Evolutionary conservation across 139 green algal species (phyloP), one percentile per base, ranked within the genome.

Genomic region (Ulvella scutata): DNA sequence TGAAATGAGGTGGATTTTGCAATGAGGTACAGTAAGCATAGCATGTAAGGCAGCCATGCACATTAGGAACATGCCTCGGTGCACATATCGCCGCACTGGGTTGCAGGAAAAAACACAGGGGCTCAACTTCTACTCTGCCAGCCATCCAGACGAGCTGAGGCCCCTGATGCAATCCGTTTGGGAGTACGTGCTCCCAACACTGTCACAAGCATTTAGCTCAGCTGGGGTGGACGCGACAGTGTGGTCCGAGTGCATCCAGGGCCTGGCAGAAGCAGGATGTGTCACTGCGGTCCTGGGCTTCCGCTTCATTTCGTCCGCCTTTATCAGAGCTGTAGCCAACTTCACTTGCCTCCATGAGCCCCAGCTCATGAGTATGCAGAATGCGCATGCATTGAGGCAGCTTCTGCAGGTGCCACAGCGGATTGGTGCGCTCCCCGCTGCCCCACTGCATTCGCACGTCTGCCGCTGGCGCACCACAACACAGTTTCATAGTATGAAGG

Each of bases 81-180:
- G n/a, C n/a, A n/a, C n/a, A n/a, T n/a, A n/a, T n/a, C 13, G 13
- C 40, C 17, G 40, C 17, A 17, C 40, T 13, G 40, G 6, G 31
- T n/a, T 67, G 9, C 51, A 67, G 51, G 51, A 67, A 23, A 67
- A 67, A 26, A 67, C 51, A 6, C 51, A 67, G 51, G 51, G 51
- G 9, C 51, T 67, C n/a, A n/a, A 67, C n/a, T 67, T 67, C 51
- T 67, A 67, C 17, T 67, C 51, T 29, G 51, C 51, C n/a, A 67
- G 51, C 51, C 51, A 67, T 26, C 51, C 51, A 29, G 51, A 67
- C 1, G 51, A 67, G 51, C 17, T 67, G 2, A 26, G 51, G 51
- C 51, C 51, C n/a, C 51, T 67, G 51, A 26, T 67, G 17, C 51
- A 67, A 26, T 67, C 51, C 6, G 51, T 67, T 26, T 67, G 51